Evolutionary conservation across 2,329 filamentous ascomycete species (phyloP), one percentile per base, ranked within the genome.

Genomic region (Tolypocladium guangdongense): DNA sequence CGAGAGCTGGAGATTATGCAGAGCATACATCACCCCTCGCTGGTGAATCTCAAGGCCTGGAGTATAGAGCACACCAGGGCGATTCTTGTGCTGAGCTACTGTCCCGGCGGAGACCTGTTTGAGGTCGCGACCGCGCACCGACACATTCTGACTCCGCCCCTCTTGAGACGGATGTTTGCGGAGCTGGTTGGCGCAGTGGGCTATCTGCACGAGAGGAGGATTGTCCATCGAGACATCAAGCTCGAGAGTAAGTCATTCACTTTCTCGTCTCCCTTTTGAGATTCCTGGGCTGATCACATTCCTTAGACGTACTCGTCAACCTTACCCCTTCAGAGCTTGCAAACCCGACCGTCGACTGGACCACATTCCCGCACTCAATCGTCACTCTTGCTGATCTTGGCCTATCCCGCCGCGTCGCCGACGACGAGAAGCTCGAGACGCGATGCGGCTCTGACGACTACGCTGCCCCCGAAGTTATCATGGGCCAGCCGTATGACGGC

Each of bases 221-320:
- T 99, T 65, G 92, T 97, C 52, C 93, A 99, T 67, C 84, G 93
- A 56, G 93, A 99, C 69, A 95, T 99, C 70, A 99, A 99, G 73
- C 84, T 99, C 55, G 93, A 99, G 76, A 81, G 88, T 93, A 79
- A 71, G 84, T 77, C 33, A 50, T 11, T 24, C 1, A 8, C 12
- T 8, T 6, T 22, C 16, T 22, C 20, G 5, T 12, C 27, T 18
- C 49, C 24, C 11, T 1, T 8, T 22, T 16, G 20, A 11, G 30
- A 16, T 43, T 55, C 52, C 54, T 54, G 14, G 52, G 46, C 52
- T 41, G 43, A n/a, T n/a, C 49, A 20, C 18, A 3, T 50, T 39
- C 30, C 10, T 2, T 64, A 95, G 90, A 97, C 68, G 89, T 96
- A 43, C 83, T 99, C 33, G 87, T 97, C 63, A 97, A 96, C 65